Base-by-base conservation (phyloP, 2,329 filamentous ascomycete genomes). In the Botryotinia narcissicola region DNA sequence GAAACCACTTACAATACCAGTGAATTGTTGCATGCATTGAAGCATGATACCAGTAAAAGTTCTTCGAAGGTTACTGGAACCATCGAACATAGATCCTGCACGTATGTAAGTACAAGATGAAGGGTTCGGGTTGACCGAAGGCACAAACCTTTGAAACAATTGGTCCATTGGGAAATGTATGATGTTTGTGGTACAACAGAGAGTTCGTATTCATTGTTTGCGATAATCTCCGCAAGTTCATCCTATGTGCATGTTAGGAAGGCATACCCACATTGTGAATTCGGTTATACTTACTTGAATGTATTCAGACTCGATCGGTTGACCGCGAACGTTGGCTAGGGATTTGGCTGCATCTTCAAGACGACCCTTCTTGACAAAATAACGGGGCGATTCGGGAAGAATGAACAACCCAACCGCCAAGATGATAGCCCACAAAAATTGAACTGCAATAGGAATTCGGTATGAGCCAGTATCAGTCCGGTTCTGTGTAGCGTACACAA, bases 161-260 rank as follows among this genome's bases (percentile, higher is more conserved):
- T 88, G 77, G 85, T 83, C 94, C 94, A 97, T 80, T 86, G 88
- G 78, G 85, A 84, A 81, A 91, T 85, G 86, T 91, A 93, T 78
- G 88, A 87, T 77, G 85, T 85, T 77, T 86, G 83, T 76, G 92
- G 91, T 73, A 92, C 90, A 74, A 91, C 84, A 67, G 88, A 84
- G 78, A 91, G 86, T 86, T 97, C 94, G 82, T 95, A 94, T 84
- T 93, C 92, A 83, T 95, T 89, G 86, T 97, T 97, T 85, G 93
- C 94, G 75, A 96, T 87, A 77, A 97, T 93, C 85, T 97, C 94
- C 62, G 92, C 88, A 67, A 97, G 87, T 84, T 97, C 94, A 75
- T 89, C 66, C 66, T 69, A 57, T 18, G 22, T 54, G 20, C 18
- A 42, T 25, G n/a, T 69, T 42, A 69, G 48, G 18, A 42, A 3